Percentiles rank a stretch among this genome's conserved stretches.
Evolutionary conservation across 1,284 basidiomycete genomes (phyloP).

Genomic region (Kwoniella shivajii): DNA sequence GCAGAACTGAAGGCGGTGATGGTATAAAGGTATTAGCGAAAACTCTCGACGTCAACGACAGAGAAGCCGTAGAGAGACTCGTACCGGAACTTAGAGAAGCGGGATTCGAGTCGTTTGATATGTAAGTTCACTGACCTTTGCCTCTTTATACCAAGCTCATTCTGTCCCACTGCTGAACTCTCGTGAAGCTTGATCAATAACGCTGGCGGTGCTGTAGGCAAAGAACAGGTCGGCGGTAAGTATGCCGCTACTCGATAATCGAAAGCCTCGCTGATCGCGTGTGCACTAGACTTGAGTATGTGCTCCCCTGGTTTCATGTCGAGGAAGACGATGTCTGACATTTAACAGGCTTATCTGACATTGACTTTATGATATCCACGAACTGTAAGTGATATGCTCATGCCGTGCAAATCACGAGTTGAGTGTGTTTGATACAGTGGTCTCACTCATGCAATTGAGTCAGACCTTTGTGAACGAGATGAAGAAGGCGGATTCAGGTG

Average conservation of each 20-base stretch:
- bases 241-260: neutral
- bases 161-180: neutral
- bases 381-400: constrained; percentile 57
- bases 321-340: too few species aligned
- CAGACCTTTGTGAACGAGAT: constrained; percentile 65
- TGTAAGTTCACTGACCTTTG: constrained; percentile 26
- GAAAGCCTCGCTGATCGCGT: neutral
- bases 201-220: constrained; percentile 49
- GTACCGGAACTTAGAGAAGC: constrained; percentile 25
- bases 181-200: constrained; percentile 50
- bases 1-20: constrained; percentile 26
- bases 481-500: constrained; percentile 77
- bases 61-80: constrained; percentile 32
- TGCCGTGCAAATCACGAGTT: too few species aligned
- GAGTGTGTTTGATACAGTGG: too few species aligned
- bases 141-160: too few species aligned
- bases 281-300: neutral
- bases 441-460: constrained; percentile 46
- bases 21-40: constrained; percentile 34
- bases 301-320: neutral
- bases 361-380: constrained; percentile 77
- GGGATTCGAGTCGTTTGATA: constrained; percentile 37
- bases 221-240: constrained; percentile 48
- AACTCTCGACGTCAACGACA: constrained; percentile 42
- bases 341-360: constrained; percentile 42